These are phyloP conservation scores for Picea engelmannii DNA, from an alignment of 83 land plant species.

Conservation along the genomic window DNA sequence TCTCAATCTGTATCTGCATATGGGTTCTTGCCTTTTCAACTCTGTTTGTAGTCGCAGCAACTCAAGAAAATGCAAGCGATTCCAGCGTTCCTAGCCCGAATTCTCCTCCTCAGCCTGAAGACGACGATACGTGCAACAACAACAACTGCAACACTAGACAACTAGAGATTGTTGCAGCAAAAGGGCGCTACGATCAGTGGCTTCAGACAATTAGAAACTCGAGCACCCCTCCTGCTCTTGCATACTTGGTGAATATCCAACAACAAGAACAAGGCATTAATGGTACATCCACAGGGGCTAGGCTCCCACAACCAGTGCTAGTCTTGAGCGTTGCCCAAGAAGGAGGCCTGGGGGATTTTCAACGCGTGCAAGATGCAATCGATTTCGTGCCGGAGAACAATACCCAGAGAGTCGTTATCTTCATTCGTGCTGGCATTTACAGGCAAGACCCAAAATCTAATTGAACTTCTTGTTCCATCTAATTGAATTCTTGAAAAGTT, in stretches of 20 bases:
- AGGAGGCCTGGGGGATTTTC: constrained; percentile 14
- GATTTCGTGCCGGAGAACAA: constrained; percentile 21
- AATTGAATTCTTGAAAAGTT: background rate
- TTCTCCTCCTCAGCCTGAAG: too few relatives aligned
- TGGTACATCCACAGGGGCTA: background rate
- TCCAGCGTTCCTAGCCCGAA: too few relatives aligned
- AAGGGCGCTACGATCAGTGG: background rate
- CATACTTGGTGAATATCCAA: background rate
- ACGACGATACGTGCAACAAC: too few relatives aligned
- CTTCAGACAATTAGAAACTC: background rate
- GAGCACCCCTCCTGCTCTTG: background rate
- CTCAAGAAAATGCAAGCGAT: too few relatives aligned
- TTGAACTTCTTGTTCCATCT: background rate
- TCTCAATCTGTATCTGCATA: too few relatives aligned
- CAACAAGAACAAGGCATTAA: background rate
- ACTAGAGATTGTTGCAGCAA: background rate
- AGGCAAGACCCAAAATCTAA: background rate
- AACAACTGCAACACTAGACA: background rate
- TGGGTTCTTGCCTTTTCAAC: too few relatives aligned
- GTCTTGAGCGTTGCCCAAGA: constrained; percentile 11
- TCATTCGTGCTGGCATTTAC: constrained; percentile 29
- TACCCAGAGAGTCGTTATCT: constrained; percentile 18
- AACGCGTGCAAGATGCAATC: constrained; percentile 19
- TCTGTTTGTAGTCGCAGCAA: too few relatives aligned
- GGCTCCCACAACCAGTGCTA: background rate